Base-by-base conservation (phyloP, 805 yeast species). In the Hanseniaspora occidentalis region DNA sequence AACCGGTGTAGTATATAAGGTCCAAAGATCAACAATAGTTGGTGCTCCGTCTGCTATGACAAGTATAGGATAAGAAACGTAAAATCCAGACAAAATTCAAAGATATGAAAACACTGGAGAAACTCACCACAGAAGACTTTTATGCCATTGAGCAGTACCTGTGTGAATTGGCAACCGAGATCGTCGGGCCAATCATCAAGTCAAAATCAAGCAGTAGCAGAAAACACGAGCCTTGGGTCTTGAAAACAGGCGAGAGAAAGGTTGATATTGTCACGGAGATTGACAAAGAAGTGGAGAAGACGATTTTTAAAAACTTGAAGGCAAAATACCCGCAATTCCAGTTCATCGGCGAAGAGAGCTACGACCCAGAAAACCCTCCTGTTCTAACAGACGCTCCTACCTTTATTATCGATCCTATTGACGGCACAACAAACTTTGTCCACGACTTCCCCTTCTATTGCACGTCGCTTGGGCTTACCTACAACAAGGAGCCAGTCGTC, bases 251-350 rank as follows among this genome's bases (percentile, higher is more conserved):
- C 2, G 45, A 56, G 1, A 45, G 57, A 43, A 48, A 73, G 2
- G 81, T 76, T 6, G 83, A 77, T 53, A 62, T 77, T n/a, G 83
- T 77, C 10, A 77, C 83, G 3, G 74, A 68, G 37, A 71, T 75
- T 31, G 83, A 77, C 53, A 71, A 73, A 49, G 66, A 69, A 24
- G 79, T 77, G 4, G 83, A 77, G 50, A 43, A 45, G 3, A 45
- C 60, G 1, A 66, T 68, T n/a, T 60, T 61, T 51, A 47, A 47
- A 8, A 38, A 49, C 1, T 43, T 56, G 18, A 56, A 51, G 23
- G 42, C 45, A 1, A 50, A 52, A 23, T 77, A 60, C 51, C 81
- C 83, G 16, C 51, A 54, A 11, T 77, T 53, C 52, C 58, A 63
- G 46, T 77, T 77, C 56, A 61, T 77, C 50, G 83, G 81, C 17